Base-by-base conservation (phyloP, 1,284 basidiomycete species). In the Wolfiporia cocos region DNA sequence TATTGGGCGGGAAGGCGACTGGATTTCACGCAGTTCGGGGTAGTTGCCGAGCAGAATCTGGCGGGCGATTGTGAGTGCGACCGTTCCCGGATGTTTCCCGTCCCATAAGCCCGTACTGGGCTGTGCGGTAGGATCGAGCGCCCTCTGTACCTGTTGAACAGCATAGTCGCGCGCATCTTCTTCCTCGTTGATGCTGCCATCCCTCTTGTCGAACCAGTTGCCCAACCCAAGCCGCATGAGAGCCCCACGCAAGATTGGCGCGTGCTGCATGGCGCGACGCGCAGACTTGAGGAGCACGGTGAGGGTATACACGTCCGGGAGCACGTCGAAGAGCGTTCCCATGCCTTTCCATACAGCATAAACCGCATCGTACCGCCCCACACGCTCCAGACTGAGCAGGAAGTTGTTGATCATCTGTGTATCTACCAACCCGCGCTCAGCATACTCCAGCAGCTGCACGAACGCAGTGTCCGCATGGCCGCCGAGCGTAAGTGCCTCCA, bases 331-430 rank as follows among this genome's bases (percentile, higher is more conserved):
- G 3, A 83, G 52, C 0, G 56, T 44, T 1, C 64, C 62, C 62
- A 85, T 71, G 14, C 72, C 54, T 17, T 78, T 76, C 77, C 81
- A 89, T 5, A 88, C 50, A 32, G 64, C 64, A 54, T 81, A 82
- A 2, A 81, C 70, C 2, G 71, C 58, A 49, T 82, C 80, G 0
- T 79, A 81, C 3, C 79, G 70, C 12, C 67, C 64, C 14, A 67
- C 64, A 18, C 67, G 68, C 20, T 66, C 66, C n/a, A 78, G 61
- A 3, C 69, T 54, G 5, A 66, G 59, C 64, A 88, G 69, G 51
- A 81, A 73, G 15, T 67, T 59, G 51, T 82, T 83, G 38, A 84
- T 55, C 0, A 68, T 60, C 18, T 64, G 57, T 1, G 59, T 54
- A 21, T 68, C 52, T 19, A 61, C 19, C 11, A 34, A 15, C 11